Conservation (phyloP, 257 asterid species). For the Echium plantagineum region DNA sequence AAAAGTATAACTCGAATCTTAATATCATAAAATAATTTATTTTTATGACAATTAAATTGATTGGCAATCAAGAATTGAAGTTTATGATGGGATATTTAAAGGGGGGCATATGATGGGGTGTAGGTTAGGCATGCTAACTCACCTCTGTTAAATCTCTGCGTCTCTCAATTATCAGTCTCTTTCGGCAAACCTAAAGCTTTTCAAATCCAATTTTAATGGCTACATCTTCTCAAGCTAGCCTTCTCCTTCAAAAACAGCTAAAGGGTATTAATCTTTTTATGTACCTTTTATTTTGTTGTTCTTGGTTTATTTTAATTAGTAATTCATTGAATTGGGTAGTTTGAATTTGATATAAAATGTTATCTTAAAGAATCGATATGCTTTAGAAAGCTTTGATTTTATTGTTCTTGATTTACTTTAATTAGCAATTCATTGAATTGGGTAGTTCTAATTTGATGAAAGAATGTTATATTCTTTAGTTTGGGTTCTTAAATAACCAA, state of each 20-base stretch:
- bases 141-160: slow-evolving; percentile 8
- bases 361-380: too few species aligned
- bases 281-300: slow-evolving; percentile 8
- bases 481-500: background rate
- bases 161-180: slow-evolving; percentile 9
- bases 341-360: too few species aligned
- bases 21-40: too few species aligned
- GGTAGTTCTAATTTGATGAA: too few species aligned
- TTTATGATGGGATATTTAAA: too few species aligned
- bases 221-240: slow-evolving; percentile 38
- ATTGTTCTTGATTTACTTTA: background rate
- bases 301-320: slow-evolving; percentile 4
- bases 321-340: background rate
- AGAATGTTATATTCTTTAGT: too few species aligned
- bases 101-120: background rate
- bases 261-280: slow-evolving; percentile 34
- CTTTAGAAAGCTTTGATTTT: too few species aligned
- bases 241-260: slow-evolving; percentile 92
- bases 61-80: too few species aligned
- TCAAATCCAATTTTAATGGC: slow-evolving; percentile 1
- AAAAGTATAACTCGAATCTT: too few species aligned
- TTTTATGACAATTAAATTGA: too few species aligned
- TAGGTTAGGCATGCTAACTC: too few species aligned
- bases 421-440: slow-evolving; percentile 1
- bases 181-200: slow-evolving; percentile 21